Percentiles rank a stretch among this genome's conserved stretches.
Conservation (phyloP, 2,329 filamentous ascomycete species). For the Apiospora koreana region DNA sequence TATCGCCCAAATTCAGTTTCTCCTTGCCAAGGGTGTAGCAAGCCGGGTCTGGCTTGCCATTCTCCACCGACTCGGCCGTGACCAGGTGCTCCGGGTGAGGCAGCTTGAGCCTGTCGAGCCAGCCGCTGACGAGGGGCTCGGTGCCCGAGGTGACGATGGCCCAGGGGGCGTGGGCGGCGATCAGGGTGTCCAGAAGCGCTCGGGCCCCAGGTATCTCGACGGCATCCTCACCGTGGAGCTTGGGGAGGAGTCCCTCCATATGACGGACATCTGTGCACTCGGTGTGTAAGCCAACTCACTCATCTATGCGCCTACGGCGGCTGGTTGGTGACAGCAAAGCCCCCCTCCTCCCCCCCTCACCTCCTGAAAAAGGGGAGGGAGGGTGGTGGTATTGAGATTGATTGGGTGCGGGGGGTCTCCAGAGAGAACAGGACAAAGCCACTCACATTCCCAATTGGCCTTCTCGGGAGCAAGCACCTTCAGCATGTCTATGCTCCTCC, state of each 20-base stretch:
- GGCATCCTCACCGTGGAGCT: constrained; percentile 74
- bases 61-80: constrained; percentile 72
- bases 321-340: constrained; percentile 7
- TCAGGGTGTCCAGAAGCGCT: constrained; percentile 66
- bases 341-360: neutral
- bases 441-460: constrained; percentile 86
- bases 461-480: constrained; percentile 77
- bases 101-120: constrained; percentile 68
- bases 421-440: constrained; percentile 32
- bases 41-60: constrained; percentile 76
- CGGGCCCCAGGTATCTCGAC: constrained; percentile 85
- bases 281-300: constrained; percentile 6
- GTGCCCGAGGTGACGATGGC: constrained; percentile 83
- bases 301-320: neutral
- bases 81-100: constrained; percentile 67
- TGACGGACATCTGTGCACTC: constrained; percentile 67
- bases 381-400: constrained; percentile 13
- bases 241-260: constrained; percentile 77
- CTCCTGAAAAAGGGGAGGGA: constrained; percentile 9
- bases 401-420: constrained; percentile 13
- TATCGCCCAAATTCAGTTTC: constrained; percentile 55
- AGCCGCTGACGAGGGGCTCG: constrained; percentile 66
- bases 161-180: constrained; percentile 68
- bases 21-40: constrained; percentile 72
- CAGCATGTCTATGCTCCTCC: constrained; percentile 84